These are phyloP conservation scores for Pleurotus giganteus DNA, from an alignment of 768 basidiomycete genomes.

Conservation along the genomic window DNA sequence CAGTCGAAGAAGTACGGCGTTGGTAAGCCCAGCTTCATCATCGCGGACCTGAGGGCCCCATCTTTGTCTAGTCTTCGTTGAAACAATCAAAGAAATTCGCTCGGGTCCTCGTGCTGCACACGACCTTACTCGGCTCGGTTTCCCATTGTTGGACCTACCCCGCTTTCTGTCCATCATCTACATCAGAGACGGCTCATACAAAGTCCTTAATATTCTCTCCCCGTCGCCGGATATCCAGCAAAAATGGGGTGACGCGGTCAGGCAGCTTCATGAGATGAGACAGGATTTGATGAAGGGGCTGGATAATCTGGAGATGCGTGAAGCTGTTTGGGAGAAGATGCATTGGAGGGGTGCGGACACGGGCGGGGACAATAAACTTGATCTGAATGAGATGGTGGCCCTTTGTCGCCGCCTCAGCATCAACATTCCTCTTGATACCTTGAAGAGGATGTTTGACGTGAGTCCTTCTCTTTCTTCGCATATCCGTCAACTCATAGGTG, in stretches of 20 bases:
- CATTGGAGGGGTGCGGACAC: slow-evolving; percentile 29
- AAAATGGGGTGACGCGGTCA: slow-evolving; percentile 57
- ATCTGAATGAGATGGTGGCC: slow-evolving; percentile 68
- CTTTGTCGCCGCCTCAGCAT: slow-evolving; percentile 72
- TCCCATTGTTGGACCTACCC: slow-evolving; percentile 63
- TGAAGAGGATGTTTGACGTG: slow-evolving; percentile 60
- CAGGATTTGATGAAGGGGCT: slow-evolving; percentile 4
- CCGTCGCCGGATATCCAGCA: slow-evolving; percentile 48
- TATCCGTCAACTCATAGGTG: not conserved
- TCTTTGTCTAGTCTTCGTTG: slow-evolving; percentile 66
- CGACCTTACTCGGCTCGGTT: slow-evolving; percentile 73
- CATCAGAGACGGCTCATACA: slow-evolving; percentile 73
- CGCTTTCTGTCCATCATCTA: slow-evolving; percentile 91
- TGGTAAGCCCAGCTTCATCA: slow-evolving; percentile 32
- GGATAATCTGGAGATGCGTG: slow-evolving; percentile 5
- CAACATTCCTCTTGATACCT: slow-evolving; percentile 47
- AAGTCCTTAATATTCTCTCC: slow-evolving; percentile 83
- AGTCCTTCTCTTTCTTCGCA: slow-evolving; percentile 7
- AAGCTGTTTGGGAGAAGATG: slow-evolving; percentile 9
- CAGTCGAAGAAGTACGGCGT: slow-evolving; percentile 68
- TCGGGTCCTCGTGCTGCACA: slow-evolving; percentile 71
- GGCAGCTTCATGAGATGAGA: not conserved
- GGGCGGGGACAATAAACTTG: slow-evolving; percentile 56
- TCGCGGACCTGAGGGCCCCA: slow-evolving; percentile 17
- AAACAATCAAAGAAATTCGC: slow-evolving; percentile 87